phyloP scores from a whole-genome alignment of 2,329 filamentous ascomycete species.

The Sporothrix globosa region DNA sequence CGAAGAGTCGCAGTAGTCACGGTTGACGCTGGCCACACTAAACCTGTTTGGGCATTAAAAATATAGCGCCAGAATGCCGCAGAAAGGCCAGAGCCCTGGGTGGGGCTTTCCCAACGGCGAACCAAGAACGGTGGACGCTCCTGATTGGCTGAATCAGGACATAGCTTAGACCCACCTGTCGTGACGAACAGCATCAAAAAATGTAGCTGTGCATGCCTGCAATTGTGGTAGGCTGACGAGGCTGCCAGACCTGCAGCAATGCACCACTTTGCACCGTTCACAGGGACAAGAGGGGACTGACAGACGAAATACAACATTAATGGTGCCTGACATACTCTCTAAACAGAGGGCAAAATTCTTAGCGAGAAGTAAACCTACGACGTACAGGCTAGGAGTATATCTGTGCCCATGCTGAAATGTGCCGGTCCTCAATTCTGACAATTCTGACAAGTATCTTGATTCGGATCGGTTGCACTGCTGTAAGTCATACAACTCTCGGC shows the following conservation, averaged over 20 bases:
- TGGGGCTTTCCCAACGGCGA: neutral
- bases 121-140: neutral
- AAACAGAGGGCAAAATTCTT: neutral
- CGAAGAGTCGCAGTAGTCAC: slow-evolving; percentile 1
- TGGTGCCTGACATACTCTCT: neutral
- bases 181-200: slow-evolving; percentile 3
- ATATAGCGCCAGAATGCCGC: slow-evolving; percentile 11
- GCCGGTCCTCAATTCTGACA: neutral
- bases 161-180: slow-evolving; percentile 22
- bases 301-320: neutral
- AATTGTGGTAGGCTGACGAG: slow-evolving; percentile 24
- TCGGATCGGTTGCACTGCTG: neutral
- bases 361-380: neutral
- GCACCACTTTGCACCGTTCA: neutral
- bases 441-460: neutral
- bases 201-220: slow-evolving; percentile 10
- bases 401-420: neutral
- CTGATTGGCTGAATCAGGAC: neutral
- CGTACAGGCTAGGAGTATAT: neutral
- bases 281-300: neutral
- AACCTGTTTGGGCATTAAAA: neutral
- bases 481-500: too few relatives aligned
- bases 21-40: slow-evolving; percentile 13
- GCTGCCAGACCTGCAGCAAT: slow-evolving; percentile 1
- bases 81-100: slow-evolving; percentile 27